These are phyloP conservation scores for Uncinocarpus reesii DNA, from an alignment of 2,329 filamentous ascomycete genomes.

Conservation along the genomic window DNA sequence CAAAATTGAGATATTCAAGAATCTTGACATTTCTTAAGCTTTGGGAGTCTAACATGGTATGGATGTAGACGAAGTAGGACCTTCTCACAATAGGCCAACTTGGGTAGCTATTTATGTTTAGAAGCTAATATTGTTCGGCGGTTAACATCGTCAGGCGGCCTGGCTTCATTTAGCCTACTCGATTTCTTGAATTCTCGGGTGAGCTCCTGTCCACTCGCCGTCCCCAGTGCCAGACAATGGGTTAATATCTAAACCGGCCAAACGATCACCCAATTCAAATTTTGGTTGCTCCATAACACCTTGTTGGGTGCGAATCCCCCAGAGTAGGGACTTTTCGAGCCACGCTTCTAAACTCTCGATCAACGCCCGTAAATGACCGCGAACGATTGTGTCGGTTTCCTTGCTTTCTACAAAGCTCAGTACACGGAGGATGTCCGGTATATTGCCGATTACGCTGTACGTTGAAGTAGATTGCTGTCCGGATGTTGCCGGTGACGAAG, in stretches of 20 bases:
- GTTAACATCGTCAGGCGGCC: no score
- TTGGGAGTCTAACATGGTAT: no score
- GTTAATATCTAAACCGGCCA: conserved; percentile 32
- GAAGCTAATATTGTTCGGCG: no score
- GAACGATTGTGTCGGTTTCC: conserved; percentile 32
- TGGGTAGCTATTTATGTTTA: no score
- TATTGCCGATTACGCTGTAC: conserved; percentile 28
- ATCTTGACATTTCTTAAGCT: no score
- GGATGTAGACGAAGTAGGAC: no score
- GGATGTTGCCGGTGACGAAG: background rate
- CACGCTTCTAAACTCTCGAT: conserved; percentile 36
- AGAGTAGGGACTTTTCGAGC: conserved; percentile 35
- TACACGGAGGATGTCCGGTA: conserved; percentile 31
- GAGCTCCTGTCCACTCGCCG: background rate
- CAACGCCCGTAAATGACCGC: conserved; percentile 32
- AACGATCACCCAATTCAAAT: conserved; percentile 29
- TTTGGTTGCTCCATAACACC: conserved; percentile 17
- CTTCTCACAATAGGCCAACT: no score
- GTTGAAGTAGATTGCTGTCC: background rate
- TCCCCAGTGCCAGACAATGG: conserved; percentile 19
- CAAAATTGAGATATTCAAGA: background rate
- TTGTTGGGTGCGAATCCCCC: conserved; percentile 27
- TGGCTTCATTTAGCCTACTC: conserved; percentile 23
- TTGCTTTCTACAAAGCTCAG: conserved; percentile 30
- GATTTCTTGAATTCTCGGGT: conserved; percentile 36